Conservation (phyloP, 805 yeast species). For the Candida peoriensis region DNA sequence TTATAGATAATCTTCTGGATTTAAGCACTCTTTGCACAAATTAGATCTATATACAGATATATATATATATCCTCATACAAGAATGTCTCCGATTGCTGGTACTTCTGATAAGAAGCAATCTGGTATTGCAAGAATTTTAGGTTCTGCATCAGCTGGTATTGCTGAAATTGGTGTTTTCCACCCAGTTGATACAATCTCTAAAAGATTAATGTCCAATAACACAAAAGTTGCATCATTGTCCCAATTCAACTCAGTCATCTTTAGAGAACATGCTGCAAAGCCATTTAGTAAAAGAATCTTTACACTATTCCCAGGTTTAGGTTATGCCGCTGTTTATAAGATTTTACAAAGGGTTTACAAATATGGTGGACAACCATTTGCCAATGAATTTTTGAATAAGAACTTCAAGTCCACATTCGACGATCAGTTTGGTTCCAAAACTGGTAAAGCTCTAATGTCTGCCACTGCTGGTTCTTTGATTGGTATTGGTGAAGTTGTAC, state of each 20-base stretch:
- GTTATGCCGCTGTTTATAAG: conserved; percentile 97
- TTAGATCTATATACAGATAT: too few relatives aligned
- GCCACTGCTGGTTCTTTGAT: conserved; percentile 97
- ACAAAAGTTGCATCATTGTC: conserved; percentile 56
- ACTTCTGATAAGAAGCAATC: conserved; percentile 78
- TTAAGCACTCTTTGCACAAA: too few relatives aligned
- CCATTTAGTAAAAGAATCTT: conserved; percentile 66
- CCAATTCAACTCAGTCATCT: conserved; percentile 81
- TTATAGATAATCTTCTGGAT: too few relatives aligned
- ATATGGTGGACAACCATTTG: conserved; percentile 99
- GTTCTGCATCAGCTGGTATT: conserved; percentile 97
- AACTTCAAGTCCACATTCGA: conserved; percentile 73
- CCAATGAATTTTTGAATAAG: conserved; percentile 81
- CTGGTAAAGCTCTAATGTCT: conserved; percentile 94
- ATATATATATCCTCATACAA: too few relatives aligned
- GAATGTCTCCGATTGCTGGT: conserved; percentile 22
- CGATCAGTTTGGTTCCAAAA: conserved; percentile 78
- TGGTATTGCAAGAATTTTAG: conserved; percentile 84
- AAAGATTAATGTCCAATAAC: conserved; percentile 85
- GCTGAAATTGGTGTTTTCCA: conserved; percentile 96
- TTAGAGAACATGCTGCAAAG: conserved; percentile 73
- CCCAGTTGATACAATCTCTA: conserved; percentile 97
- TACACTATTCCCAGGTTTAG: conserved; percentile 94
- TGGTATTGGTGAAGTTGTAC: conserved; percentile 96
- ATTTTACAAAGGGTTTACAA: conserved; percentile 96